Base-by-base conservation (phyloP, 2,329 filamentous ascomycete species). In the Scleromitrula shiraiana region DNA sequence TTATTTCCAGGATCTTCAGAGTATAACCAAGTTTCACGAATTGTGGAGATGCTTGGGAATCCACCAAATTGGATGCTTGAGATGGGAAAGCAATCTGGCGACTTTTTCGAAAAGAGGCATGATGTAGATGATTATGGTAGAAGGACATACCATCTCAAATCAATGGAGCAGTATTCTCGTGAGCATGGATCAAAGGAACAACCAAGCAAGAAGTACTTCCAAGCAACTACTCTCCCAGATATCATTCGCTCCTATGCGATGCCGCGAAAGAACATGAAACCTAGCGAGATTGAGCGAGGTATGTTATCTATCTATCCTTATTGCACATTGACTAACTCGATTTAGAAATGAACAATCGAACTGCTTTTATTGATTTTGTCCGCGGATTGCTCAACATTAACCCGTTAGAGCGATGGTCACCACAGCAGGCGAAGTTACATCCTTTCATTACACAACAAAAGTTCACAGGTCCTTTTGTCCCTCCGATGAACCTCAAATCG, bases 191-290 rank as follows among this genome's bases (percentile, higher is more conserved):
- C 89, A 29, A 98, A 98, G 66, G 93, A 98, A 67, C 93, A 97
- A 66, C 93, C 93, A 19, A 98, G 93, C 78, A 98, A 98, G 74
- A 97, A 97, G 69, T 98, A 98, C 67, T 98, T 98, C 70, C 87
- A 91, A 60, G 89, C 90, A 29, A 96, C 82, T 33, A 95, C 89
- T 1, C 71, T 98, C 45, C 91, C 91, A 4, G 93, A 98, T 57
- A 98, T 98, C 55, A 97, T 98, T 70, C 88, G 94, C 65, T 89
- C 87, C 48, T 98, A 98, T 64, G 86, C 93, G 5, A 96, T 98
- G 91, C 93, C 93, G 40, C 78, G 93, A 62, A 98, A 98, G 72
- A 96, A 96, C 63, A 98, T 98, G 93, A 98, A 98, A 72, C 89
- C 85, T 66, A 86, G 82, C 58, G 93, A 98, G 69, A 84, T 98